Evolutionary conservation across 352 stramenopile species (phyloP).

Genomic region (Globisporangium rhizosaccharum): DNA sequence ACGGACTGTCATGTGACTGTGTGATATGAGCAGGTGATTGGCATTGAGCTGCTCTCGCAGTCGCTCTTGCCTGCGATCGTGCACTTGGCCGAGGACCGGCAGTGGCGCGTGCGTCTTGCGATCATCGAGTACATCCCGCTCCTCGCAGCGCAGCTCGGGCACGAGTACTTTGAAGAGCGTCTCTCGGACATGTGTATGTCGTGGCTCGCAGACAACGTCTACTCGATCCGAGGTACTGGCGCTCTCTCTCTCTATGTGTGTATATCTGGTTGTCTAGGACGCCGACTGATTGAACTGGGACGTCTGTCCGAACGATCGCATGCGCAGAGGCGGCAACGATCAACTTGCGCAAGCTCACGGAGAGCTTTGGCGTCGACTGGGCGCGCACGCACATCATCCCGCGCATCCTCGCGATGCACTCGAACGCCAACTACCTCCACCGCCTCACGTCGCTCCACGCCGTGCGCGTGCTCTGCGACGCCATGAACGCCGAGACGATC

Average conservation of each 20-base stretch:
- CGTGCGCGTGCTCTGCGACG: constrained; percentile 78
- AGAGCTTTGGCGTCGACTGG: constrained; percentile 96
- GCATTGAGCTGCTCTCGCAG: constrained; percentile 95
- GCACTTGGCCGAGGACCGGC: constrained; percentile 96
- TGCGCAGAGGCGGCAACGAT: constrained; percentile 87
- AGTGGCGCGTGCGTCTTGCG: constrained; percentile 97
- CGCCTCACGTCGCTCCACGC: constrained; percentile 90
- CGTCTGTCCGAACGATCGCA: neutral
- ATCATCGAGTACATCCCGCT: constrained; percentile 99
- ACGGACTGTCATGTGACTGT: neutral
- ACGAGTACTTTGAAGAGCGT: constrained; percentile 95
- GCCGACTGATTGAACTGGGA: neutral
- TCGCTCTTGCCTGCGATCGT: constrained; percentile 97
- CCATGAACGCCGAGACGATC: constrained; percentile 69
- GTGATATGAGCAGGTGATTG: constrained; percentile 83
- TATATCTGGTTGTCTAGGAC: neutral
- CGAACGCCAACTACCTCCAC: constrained; percentile 92
- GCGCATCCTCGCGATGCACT: constrained; percentile 91
- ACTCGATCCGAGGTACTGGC: constrained; percentile 86
- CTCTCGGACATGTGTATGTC: constrained; percentile 94
- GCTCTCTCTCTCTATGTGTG: neutral
- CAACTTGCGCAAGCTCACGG: constrained; percentile 93
- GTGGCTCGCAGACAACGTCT: constrained; percentile 97
- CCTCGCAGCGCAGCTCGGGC: constrained; percentile 93
- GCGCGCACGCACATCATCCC: constrained; percentile 91